Evolutionary conservation across 768 basidiomycete genomes (phyloP).

Genomic region (Tylopilus subfusipes): DNA sequence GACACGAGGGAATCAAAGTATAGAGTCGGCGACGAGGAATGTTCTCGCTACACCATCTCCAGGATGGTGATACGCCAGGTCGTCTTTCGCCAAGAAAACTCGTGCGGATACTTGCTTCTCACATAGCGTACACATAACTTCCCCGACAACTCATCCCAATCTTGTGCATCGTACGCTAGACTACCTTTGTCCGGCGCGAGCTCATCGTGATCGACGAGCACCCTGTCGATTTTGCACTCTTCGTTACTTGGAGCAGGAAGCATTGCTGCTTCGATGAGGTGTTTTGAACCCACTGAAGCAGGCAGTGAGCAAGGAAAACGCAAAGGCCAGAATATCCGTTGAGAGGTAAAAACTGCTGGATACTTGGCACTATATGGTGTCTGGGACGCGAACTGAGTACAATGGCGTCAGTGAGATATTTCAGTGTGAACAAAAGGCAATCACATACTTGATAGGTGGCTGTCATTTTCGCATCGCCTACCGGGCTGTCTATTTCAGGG

Average conservation of each 20-base stretch:
- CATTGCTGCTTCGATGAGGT: conserved; percentile 22
- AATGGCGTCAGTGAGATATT: not conserved
- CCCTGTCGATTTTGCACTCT: conserved; percentile 18
- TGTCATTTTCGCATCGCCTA: conserved; percentile 12
- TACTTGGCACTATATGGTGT: conserved; percentile 15
- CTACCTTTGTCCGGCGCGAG: conserved; percentile 2
- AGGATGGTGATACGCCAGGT: conserved; percentile 22
- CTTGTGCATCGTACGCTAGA: conserved; percentile 24
- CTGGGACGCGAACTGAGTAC: conserved; percentile 18
- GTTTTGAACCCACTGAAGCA: conserved; percentile 6
- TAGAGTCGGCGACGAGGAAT: not conserved
- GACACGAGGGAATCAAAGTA: too few relatives aligned
- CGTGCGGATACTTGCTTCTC: conserved; percentile 21
- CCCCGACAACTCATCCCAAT: conserved; percentile 33
- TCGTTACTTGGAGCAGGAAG: conserved; percentile 15
- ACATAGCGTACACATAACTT: conserved; percentile 26
- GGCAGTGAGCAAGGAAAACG: conserved; percentile 11
- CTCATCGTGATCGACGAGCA: conserved; percentile 25
- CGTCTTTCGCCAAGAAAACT: conserved; percentile 23
- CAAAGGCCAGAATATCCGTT: conserved; percentile 30
- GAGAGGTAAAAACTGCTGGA: conserved; percentile 24
- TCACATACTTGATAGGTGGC: conserved; percentile 20
- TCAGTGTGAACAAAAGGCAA: not conserved
- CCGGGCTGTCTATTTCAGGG: conserved; percentile 21
- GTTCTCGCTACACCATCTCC: conserved; percentile 24